phyloP scores from a whole-genome alignment of 345 rosid species.

The Durio zibethinus region DNA sequence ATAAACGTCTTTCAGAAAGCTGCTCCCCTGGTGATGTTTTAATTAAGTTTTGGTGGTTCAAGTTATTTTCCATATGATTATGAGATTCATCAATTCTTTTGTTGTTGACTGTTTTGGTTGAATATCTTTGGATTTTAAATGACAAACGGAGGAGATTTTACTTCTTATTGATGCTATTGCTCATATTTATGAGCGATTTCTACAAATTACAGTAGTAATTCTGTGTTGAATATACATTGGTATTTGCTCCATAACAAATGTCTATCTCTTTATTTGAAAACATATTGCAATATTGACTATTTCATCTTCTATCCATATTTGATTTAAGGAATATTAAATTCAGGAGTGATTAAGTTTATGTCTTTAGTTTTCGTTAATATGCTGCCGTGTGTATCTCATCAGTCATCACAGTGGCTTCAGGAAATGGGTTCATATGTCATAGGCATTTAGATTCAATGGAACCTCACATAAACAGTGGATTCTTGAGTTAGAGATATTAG shows the following conservation, averaged over 20 bases:
- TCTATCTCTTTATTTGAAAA: slow-evolving; percentile 30
- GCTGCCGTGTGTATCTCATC: neutral
- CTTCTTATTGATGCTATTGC: slow-evolving; percentile 84
- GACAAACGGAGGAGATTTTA: slow-evolving; percentile 92
- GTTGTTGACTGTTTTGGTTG: slow-evolving; percentile 31
- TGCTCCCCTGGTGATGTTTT: slow-evolving; percentile 90
- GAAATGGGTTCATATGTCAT: neutral
- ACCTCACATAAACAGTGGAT: neutral
- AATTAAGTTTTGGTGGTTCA: slow-evolving; percentile 47
- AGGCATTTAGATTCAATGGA: neutral
- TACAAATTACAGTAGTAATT: slow-evolving; percentile 98
- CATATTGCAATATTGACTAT: slow-evolving; percentile 22
- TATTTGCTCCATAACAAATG: slow-evolving; percentile 70
- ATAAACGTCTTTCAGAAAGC: too few species aligned
- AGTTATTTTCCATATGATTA: slow-evolving; percentile 32
- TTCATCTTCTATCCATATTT: slow-evolving; percentile 5
- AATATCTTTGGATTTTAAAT: slow-evolving; percentile 35
- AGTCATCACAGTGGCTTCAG: neutral
- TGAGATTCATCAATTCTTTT: slow-evolving; percentile 17
- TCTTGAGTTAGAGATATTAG: too few species aligned
- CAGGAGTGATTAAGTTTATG: slow-evolving; percentile 7
- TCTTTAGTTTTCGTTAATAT: neutral
- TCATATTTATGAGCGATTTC: slow-evolving; percentile 91
- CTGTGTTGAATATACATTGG: slow-evolving; percentile 95
- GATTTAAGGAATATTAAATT: slow-evolving; percentile 15